Evolutionary conservation across 2,329 filamentous ascomycete species (phyloP).

Genomic region (Orbilia quercus): DNA sequence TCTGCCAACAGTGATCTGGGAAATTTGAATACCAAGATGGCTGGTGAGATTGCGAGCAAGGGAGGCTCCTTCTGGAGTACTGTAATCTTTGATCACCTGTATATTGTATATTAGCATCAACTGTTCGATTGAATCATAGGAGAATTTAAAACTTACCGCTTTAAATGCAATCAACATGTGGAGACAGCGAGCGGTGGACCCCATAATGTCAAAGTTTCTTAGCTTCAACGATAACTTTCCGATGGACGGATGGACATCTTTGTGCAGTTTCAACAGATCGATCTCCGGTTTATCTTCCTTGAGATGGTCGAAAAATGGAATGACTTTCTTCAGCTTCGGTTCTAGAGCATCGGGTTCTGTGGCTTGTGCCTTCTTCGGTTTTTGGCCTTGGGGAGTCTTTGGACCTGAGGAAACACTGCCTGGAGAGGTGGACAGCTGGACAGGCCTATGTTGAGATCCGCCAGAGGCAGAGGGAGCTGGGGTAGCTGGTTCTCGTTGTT

Average conservation of each 20-base stretch:
- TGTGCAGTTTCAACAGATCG: constrained; percentile 76
- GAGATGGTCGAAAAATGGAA: constrained; percentile 60
- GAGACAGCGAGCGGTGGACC: constrained; percentile 87
- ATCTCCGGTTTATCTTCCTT: constrained; percentile 68
- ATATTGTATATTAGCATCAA: constrained; percentile 15
- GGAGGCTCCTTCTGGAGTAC: constrained; percentile 83
- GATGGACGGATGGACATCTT: constrained; percentile 86
- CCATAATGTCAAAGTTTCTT: constrained; percentile 85
- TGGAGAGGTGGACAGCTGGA: constrained; percentile 61
- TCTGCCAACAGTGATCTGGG: constrained; percentile 91
- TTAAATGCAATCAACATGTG: constrained; percentile 91
- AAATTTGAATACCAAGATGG: constrained; percentile 92
- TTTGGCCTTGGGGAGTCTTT: constrained; percentile 58
- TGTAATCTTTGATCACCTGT: constrained; percentile 91
- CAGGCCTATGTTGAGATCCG: constrained; percentile 62
- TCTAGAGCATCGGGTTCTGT: constrained; percentile 63
- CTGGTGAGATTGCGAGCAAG: constrained; percentile 92
- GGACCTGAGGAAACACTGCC: constrained; percentile 56
- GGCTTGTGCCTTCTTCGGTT: constrained; percentile 67
- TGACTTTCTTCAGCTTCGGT: constrained; percentile 46
- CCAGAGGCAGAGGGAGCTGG: constrained; percentile 60
- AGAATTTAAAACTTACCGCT: constrained; percentile 69
- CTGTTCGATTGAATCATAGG: neutral
- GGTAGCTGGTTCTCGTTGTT: constrained; percentile 66
- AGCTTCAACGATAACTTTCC: constrained; percentile 89